Percentiles rank a stretch among this genome's conserved stretches.
Conservation (phyloP, 441 rosid species). For the Bocquillonia castaneifolia region DNA sequence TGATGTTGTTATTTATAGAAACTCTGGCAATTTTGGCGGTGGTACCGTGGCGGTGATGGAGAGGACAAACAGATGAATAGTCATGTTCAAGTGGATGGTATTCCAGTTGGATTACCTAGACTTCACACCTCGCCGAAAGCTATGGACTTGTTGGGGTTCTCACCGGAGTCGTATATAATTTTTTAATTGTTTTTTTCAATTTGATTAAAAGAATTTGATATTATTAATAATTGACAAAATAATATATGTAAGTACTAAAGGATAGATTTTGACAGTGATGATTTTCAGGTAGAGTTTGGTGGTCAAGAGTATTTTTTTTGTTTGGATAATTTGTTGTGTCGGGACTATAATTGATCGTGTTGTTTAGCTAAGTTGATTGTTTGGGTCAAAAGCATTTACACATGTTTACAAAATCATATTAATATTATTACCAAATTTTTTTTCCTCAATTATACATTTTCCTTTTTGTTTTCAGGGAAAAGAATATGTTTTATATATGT, state of each 20-base stretch:
- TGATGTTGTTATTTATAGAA: conserved; percentile 48
- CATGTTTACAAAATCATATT: neutral
- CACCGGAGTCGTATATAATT: conserved; percentile 21
- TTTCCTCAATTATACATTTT: neutral
- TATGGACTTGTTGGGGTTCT: conserved; percentile 33
- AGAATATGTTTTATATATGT: neutral
- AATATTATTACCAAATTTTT: neutral
- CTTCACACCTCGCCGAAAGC: conserved; percentile 83
- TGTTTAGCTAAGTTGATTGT: neutral
- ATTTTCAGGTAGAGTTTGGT: too few species aligned
- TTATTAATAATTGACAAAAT: too few species aligned
- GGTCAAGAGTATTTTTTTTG: too few species aligned
- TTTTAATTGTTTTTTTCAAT: too few species aligned
- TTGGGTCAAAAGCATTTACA: neutral
- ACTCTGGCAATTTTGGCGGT: conserved; percentile 37
- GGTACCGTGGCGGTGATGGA: too few species aligned
- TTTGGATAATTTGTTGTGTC: neutral
- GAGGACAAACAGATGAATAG: conserved; percentile 63
- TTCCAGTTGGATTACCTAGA: conserved; percentile 75
- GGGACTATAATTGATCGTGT: conserved; percentile 4
- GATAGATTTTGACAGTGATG: too few species aligned
- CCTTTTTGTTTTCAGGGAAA: neutral
- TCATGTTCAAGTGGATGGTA: conserved; percentile 51
- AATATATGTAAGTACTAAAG: too few species aligned
- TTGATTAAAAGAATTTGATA: too few species aligned